phyloP scores from a whole-genome alignment of 129 eudicot genomes.

The carrot (Daucus carota) region DNA sequence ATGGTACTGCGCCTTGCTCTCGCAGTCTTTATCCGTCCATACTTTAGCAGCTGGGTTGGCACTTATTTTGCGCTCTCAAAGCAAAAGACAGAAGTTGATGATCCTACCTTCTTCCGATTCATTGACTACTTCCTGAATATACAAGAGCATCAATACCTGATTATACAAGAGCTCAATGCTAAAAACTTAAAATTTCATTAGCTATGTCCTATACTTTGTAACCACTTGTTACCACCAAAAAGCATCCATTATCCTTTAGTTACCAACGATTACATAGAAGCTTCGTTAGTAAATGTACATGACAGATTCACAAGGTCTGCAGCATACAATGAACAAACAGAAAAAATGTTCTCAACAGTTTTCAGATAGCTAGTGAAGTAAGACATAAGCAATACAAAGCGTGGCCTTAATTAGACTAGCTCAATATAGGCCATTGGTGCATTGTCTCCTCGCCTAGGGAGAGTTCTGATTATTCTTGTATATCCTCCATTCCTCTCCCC shows the following conservation, averaged over 20 bases:
- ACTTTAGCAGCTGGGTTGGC: conserved; percentile 24
- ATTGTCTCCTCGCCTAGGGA: conserved; percentile 93
- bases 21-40: conserved; percentile 74
- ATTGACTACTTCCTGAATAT: too few relatives aligned
- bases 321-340: not conserved
- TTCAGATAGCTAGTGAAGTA: not conserved
- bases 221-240: conserved; percentile 8
- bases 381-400: not conserved
- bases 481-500: conserved; percentile 95
- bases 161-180: too few relatives aligned
- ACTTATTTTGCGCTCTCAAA: too few relatives aligned
- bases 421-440: conserved; percentile 97
- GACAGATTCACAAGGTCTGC: not conserved
- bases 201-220: too few relatives aligned
- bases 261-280: not conserved
- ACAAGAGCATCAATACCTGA: too few relatives aligned
- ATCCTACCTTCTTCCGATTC: too few relatives aligned
- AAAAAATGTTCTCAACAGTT: not conserved
- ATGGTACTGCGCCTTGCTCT: conserved; percentile 79
- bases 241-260: not conserved
- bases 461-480: conserved; percentile 72
- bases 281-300: not conserved
- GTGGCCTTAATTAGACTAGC: conserved; percentile 51
- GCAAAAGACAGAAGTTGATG: too few relatives aligned
- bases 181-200: too few relatives aligned